Evolutionary conservation across 192 early-diverging fungal genomes (phyloP), one percentile per base, ranked within the genome.

Genomic region (Podila verticillata): DNA sequence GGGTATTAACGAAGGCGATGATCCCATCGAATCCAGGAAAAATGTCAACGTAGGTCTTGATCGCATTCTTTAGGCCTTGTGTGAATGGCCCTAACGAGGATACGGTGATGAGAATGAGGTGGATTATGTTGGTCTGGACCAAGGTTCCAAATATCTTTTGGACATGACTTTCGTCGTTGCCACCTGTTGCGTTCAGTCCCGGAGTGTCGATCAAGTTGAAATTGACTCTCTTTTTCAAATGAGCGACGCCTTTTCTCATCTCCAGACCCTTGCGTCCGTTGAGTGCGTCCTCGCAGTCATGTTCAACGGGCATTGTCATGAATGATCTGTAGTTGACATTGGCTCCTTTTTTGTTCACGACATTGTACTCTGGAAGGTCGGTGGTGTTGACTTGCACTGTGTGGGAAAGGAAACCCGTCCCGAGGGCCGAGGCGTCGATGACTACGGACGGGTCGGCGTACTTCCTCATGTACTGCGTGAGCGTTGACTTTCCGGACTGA

Each of bases 1-100:
- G 30, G 24, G 68, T 70, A 28, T 70, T 60, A 30, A 70, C 34
- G 35, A 70, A 70, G 31, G 68, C 48, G 34, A 70, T 63, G 32
- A 70, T 62, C 5, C 61, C 61, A 4, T 57, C 15, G 48, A 70
- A 70, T 15, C 63, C 68, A 5, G 68, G 68, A 20, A 70, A 57
- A 47, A 70, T 9, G 0, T 61, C 60, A 20, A 70, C 32, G 19
- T 70, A 70, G 8, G 30, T 26, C 9, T 36, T 63, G 61, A 70
- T 28, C 4, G 68, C 68, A 24, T 28, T 7, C 15, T 19, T 26
- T 6, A 63, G 47, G 4, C 49, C 61, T 20, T 47, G 47, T 1
- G 39, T 61, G 31, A 70, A 70, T 7, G 68, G 60, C 20, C 8
- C 29, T 10, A n/a, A n/a, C 8, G 15, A 7, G 6, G 56, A 22